Conservation (phyloP, 257 asterid genomes). For the Lantana camara region DNA sequence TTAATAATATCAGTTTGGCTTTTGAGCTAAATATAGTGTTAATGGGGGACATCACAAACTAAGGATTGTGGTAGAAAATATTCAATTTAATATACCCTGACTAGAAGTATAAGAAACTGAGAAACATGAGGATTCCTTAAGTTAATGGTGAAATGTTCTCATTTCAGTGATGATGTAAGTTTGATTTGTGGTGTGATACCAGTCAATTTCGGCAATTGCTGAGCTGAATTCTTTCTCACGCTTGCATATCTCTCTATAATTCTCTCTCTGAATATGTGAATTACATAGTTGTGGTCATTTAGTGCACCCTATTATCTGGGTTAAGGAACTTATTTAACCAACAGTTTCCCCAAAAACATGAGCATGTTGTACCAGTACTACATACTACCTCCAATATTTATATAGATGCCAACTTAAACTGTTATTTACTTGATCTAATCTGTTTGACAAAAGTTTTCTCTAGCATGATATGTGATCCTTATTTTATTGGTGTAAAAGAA, state of each 20-base stretch:
- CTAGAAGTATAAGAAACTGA: not conserved
- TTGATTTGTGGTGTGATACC: not conserved
- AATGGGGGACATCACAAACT: not conserved
- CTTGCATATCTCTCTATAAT: not conserved
- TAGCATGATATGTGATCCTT: not conserved
- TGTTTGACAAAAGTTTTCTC: not conserved
- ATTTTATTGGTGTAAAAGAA: not conserved
- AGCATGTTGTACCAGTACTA: not conserved
- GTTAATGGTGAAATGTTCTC: not conserved
- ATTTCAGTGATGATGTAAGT: not conserved
- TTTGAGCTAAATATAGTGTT: not conserved
- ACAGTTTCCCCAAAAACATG: not conserved
- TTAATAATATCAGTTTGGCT: slow-evolving; percentile 1
- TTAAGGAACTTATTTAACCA: not conserved
- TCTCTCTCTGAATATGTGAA: not conserved
- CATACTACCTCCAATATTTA: not conserved
- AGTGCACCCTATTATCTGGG: not conserved
- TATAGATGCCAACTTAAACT: not conserved
- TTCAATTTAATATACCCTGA: not conserved
- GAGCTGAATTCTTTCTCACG: not conserved
- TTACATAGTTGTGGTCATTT: not conserved
- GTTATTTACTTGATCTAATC: not conserved
- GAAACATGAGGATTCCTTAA: not conserved
- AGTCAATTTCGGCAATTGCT: no score
- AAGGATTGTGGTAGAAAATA: not conserved